A percentile compares a stretch with the other conserved stretches of the same genome.
Evolutionary conservation across 106 monocot species (phyloP).

Genomic region (Platanthera guangdongensis): DNA sequence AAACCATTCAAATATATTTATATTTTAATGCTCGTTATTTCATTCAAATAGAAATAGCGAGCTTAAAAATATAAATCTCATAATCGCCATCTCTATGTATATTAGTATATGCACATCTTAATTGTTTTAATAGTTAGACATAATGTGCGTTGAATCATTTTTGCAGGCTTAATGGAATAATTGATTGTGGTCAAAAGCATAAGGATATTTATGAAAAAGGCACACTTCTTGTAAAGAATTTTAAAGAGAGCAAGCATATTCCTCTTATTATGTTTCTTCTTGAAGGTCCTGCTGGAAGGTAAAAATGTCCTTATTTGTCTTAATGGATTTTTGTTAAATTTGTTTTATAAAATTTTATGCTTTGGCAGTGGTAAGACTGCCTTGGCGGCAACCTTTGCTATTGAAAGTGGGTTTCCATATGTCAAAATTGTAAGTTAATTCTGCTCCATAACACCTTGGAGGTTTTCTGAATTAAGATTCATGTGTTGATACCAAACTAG

Average conservation of each 20-base stretch:
- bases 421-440: slow-evolving; percentile 86
- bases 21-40: too few species aligned
- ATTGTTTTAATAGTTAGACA: too few species aligned
- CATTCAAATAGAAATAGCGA: too few species aligned
- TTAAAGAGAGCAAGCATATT: slow-evolving; percentile 76
- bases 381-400: slow-evolving; percentile 78
- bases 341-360: background rate
- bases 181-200: slow-evolving; percentile 85
- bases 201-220: slow-evolving; percentile 59
- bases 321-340: too few species aligned
- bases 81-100: too few species aligned
- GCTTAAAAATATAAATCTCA: too few species aligned
- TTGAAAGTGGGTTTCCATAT: slow-evolving; percentile 87
- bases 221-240: slow-evolving; percentile 81
- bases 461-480: background rate
- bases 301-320: too few species aligned
- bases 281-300: slow-evolving; percentile 72
- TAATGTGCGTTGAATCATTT: too few species aligned
- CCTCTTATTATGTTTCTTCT: slow-evolving; percentile 89
- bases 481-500: too few species aligned
- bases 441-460: slow-evolving; percentile 8
- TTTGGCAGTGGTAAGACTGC: slow-evolving; percentile 84
- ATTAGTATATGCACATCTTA: too few species aligned
- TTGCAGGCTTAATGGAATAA: slow-evolving; percentile 78
- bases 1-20: too few species aligned